A percentile compares a stretch with the other conserved stretches of the same genome.
phyloP scores from a whole-genome alignment of 495 filamentous ascomycete species.

The Penicillium odoratum region DNA sequence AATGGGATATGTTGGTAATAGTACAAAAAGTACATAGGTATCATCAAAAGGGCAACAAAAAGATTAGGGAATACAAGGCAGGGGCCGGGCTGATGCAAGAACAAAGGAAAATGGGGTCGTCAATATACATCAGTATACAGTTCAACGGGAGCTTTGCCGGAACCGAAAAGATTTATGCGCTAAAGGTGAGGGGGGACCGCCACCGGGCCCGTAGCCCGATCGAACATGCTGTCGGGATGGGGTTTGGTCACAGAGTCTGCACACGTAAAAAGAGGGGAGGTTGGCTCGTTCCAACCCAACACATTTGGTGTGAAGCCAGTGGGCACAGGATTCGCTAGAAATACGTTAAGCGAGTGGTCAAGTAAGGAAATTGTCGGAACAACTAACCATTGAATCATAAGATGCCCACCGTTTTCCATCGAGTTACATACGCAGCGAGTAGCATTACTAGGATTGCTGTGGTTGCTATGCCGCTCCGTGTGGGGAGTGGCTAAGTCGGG shows the following conservation, averaged over 20 bases:
- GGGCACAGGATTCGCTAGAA: slow-evolving; percentile 76
- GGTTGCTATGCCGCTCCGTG: slow-evolving; percentile 56
- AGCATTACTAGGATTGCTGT: slow-evolving; percentile 53
- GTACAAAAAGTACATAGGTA: slow-evolving; percentile 41
- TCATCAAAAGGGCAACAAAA: slow-evolving; percentile 21
- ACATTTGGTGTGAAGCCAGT: slow-evolving; percentile 81
- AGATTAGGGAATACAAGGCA: slow-evolving; percentile 26
- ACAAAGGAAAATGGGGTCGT: slow-evolving; percentile 30
- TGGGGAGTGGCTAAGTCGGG: slow-evolving; percentile 66
- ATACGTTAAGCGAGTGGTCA: slow-evolving; percentile 15
- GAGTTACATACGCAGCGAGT: slow-evolving; percentile 76
- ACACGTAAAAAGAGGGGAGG: slow-evolving; percentile 75
- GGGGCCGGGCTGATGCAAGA: slow-evolving; percentile 24
- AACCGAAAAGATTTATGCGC: slow-evolving; percentile 65
- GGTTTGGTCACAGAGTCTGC: slow-evolving; percentile 75
- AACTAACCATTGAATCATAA: slow-evolving; percentile 83
- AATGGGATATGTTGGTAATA: slow-evolving; percentile 18
- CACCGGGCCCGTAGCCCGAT: slow-evolving; percentile 47
- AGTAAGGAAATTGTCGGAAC: background rate
- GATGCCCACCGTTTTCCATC: slow-evolving; percentile 61
- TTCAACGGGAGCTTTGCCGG: slow-evolving; percentile 27
- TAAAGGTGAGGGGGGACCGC: slow-evolving; percentile 56
- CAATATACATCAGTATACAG: slow-evolving; percentile 19
- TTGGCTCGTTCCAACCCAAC: slow-evolving; percentile 65
- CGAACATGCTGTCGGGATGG: slow-evolving; percentile 66